phyloP scores from a whole-genome alignment of 2,329 filamentous ascomycete species.

The Penicillium concentricum region DNA sequence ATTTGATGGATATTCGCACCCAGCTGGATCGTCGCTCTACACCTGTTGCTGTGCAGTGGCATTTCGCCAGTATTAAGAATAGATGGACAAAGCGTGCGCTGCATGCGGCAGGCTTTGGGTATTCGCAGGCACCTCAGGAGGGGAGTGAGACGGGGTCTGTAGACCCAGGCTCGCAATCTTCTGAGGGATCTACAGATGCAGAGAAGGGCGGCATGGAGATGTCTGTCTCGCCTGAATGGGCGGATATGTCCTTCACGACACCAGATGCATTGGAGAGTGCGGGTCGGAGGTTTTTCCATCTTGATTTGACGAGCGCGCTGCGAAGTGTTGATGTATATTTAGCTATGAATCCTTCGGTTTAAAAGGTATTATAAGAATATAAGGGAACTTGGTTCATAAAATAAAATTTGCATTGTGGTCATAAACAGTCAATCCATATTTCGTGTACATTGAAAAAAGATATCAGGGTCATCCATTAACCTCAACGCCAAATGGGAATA shows the following conservation, averaged over 20 bases:
- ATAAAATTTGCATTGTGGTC: neutral
- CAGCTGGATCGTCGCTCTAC: conserved; percentile 81
- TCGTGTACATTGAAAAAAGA: neutral
- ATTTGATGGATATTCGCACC: conserved; percentile 85
- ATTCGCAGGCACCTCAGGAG: conserved; percentile 53
- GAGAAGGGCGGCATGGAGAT: neutral
- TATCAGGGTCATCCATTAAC: neutral
- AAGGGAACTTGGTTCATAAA: neutral
- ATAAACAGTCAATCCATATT: neutral
- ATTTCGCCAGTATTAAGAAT: conserved; percentile 85
- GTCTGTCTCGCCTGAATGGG: neutral
- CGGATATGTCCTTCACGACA: neutral
- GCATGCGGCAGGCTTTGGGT: conserved; percentile 76
- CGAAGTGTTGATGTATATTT: conserved; percentile 60
- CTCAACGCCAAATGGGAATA: conserved; percentile 2
- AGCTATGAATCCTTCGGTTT: neutral
- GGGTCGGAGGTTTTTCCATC: conserved; percentile 82
- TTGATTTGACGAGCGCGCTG: conserved; percentile 80
- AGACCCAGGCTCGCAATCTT: neutral
- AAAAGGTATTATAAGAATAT: neutral
- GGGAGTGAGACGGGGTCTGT: neutral
- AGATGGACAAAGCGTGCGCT: conserved; percentile 89
- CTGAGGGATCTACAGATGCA: neutral
- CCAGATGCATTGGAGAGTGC: conserved; percentile 53
- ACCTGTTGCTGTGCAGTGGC: conserved; percentile 83